Percentiles rank a stretch among this genome's conserved stretches.
Evolutionary conservation across 2,329 filamentous ascomycete species (phyloP).

Genomic region (Beauveria sp.): DNA sequence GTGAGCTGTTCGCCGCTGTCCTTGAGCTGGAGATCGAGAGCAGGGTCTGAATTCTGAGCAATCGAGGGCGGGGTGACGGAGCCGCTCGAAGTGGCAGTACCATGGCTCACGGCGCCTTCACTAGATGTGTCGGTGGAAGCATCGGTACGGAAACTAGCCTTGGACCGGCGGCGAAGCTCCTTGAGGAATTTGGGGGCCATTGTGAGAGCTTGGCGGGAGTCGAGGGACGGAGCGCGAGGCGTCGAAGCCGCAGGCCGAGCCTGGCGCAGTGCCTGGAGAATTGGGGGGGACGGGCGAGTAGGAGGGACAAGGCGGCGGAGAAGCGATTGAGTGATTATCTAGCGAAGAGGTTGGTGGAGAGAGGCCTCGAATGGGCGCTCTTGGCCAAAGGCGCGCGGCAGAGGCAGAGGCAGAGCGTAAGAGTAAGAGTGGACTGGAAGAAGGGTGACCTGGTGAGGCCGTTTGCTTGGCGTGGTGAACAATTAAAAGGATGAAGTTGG

Average conservation of each 20-base stretch:
- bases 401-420: not conserved
- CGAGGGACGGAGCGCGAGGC: not conserved
- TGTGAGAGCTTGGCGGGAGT: conserved; percentile 12
- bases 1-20: conserved; percentile 24
- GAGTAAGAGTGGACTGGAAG: not conserved
- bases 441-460: not conserved
- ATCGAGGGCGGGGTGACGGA: conserved; percentile 71
- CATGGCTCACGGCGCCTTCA: conserved; percentile 48
- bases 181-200: conserved; percentile 61
- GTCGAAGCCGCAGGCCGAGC: not conserved
- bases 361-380: not conserved
- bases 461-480: not conserved
- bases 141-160: conserved; percentile 62
- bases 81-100: conserved; percentile 57
- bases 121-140: conserved; percentile 55
- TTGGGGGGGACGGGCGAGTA: not conserved
- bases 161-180: conserved; percentile 69
- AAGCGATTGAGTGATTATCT: conserved; percentile 2
- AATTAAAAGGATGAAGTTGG: not conserved
- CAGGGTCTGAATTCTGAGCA: conserved; percentile 56
- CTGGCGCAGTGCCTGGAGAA: not conserved
- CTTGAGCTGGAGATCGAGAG: conserved; percentile 54
- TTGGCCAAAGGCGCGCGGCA: conserved; percentile 5
- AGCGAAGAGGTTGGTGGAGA: not conserved
- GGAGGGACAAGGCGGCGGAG: not conserved